These are phyloP conservation scores for Rosa persica DNA, from an alignment of 306 rosid species.

Conservation along the genomic window DNA sequence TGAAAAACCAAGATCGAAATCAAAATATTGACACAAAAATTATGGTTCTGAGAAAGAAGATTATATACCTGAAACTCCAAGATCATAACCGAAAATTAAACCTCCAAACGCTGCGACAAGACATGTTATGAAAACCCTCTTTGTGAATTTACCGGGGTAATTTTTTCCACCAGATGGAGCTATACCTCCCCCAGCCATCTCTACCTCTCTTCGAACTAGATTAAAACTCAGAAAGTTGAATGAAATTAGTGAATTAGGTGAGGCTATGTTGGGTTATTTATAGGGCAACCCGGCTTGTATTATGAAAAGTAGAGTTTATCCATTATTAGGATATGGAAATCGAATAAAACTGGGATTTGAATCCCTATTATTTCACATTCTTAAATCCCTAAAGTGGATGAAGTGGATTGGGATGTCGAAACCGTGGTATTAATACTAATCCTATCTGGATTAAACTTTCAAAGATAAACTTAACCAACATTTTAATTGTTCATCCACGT, in stretches of 20 bases:
- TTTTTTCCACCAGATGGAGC: slow-evolving; percentile 13
- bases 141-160: slow-evolving; percentile 56
- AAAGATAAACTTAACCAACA: not conserved
- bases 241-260: not conserved
- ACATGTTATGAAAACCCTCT: slow-evolving; percentile 52
- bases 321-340: not conserved
- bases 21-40: not conserved
- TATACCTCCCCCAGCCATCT: slow-evolving; percentile 34
- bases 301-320: not conserved
- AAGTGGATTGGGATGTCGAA: too few species aligned
- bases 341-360: too few species aligned
- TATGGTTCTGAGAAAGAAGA: not conserved
- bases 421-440: too few species aligned
- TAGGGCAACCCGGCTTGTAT: not conserved
- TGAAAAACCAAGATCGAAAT: not conserved
- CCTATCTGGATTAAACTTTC: not conserved
- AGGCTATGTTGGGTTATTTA: not conserved
- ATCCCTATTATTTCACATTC: too few species aligned
- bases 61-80: slow-evolving; percentile 72
- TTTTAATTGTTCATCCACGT: not conserved
- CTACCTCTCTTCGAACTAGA: not conserved
- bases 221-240: not conserved
- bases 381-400: too few species aligned
- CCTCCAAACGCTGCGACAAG: slow-evolving; percentile 70
- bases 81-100: slow-evolving; percentile 79